These are phyloP conservation scores for Trametes elegans DNA, from an alignment of 768 basidiomycete genomes.

Conservation along the genomic window DNA sequence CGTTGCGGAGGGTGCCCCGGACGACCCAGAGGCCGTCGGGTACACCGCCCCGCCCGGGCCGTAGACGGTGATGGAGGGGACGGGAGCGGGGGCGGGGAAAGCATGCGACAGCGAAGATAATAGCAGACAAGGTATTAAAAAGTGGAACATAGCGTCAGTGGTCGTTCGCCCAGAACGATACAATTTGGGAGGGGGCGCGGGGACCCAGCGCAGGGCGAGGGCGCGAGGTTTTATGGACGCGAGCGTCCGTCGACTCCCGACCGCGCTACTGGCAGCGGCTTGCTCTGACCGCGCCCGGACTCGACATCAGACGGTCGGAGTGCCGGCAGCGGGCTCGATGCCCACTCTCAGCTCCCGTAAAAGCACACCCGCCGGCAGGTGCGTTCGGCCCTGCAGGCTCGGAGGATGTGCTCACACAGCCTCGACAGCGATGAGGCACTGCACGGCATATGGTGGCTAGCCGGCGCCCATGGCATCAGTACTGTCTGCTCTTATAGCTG, in stretches of 20 bases:
- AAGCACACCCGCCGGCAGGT: neutral
- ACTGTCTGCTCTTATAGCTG: too few relatives aligned
- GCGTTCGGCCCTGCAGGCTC: neutral
- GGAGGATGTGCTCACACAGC: neutral
- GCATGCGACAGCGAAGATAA: neutral
- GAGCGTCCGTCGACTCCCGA: too few relatives aligned
- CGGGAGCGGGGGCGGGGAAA: too few relatives aligned
- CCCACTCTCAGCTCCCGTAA: neutral
- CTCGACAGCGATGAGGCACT: neutral
- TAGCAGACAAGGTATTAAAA: neutral
- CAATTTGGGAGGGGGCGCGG: neutral
- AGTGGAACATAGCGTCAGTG: neutral
- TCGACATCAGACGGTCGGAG: neutral
- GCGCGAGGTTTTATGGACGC: neutral
- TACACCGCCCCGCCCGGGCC: slow-evolving; percentile 25
- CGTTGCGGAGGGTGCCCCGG: neutral
- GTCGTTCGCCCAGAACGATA: neutral
- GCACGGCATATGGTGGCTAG: too few relatives aligned
- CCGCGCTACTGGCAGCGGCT: neutral
- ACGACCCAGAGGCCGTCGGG: neutral
- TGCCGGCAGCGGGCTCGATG: neutral
- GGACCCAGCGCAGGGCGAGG: neutral
- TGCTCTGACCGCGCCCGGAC: slow-evolving; percentile 1
- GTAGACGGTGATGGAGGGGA: slow-evolving; percentile 28
- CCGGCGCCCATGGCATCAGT: too few relatives aligned